Evolutionary conservation across 352 stramenopile species (phyloP).

Genomic region (Phytophthora cactorum): DNA sequence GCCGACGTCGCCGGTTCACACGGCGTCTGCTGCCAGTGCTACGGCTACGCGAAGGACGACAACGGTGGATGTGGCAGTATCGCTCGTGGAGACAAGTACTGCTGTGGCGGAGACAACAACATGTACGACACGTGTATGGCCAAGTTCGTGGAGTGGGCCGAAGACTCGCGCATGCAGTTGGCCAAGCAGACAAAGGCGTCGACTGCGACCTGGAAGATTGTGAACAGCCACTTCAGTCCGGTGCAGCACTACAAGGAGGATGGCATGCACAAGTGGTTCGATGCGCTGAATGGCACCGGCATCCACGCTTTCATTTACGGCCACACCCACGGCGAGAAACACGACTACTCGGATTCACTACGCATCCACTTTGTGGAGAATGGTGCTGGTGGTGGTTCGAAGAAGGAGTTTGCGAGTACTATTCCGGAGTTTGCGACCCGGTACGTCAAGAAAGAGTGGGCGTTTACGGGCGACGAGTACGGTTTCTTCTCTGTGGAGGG

Average conservation of each 20-base stretch:
- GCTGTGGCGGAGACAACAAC: too few relatives aligned
- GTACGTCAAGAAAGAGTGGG: constrained; percentile 18
- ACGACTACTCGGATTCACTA: constrained; percentile 24
- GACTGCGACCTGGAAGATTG: too few relatives aligned
- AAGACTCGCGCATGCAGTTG: too few relatives aligned
- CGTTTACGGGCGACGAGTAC: constrained; percentile 20
- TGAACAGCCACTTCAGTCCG: too few relatives aligned
- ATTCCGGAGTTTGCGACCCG: constrained; percentile 9
- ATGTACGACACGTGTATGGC: too few relatives aligned
- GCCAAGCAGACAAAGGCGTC: too few relatives aligned
- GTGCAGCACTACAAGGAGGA: constrained; percentile 16
- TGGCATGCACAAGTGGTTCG: constrained; percentile 26
- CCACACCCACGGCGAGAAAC: background rate
- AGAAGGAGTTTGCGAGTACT: constrained; percentile 21
- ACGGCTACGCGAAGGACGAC: too few relatives aligned
- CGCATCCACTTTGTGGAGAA: constrained; percentile 27
- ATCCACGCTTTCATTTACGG: constrained; percentile 23
- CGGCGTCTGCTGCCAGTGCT: too few relatives aligned
- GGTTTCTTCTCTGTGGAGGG: constrained; percentile 20
- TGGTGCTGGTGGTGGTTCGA: constrained; percentile 21
- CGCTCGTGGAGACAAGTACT: too few relatives aligned
- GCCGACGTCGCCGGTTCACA: too few relatives aligned
- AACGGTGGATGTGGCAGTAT: too few relatives aligned
- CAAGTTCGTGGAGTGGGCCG: too few relatives aligned
- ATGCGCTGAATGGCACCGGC: constrained; percentile 9